Evolutionary conservation across 108 stramenopile species (phyloP).

Genomic region (Pseudonitzschia delicatissima): DNA sequence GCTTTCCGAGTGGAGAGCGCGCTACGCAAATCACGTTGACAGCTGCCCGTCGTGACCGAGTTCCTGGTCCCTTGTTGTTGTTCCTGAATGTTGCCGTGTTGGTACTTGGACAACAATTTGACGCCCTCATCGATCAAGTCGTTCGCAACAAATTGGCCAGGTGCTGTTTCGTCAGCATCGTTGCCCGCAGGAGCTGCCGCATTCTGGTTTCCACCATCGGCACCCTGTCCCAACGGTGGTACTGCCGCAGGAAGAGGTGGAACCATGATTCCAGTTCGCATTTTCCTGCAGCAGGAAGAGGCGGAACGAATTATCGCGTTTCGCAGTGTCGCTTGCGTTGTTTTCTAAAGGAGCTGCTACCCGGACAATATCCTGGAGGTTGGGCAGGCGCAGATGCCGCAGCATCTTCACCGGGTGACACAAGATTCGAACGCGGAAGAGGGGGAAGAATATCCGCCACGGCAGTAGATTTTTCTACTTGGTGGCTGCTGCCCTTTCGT

Average conservation of each 20-base stretch:
- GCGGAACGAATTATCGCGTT: too few relatives aligned
- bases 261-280: conserved; percentile 29
- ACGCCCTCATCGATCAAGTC: conserved; percentile 76
- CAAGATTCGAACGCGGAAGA: not conserved
- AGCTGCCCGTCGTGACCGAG: conserved; percentile 48
- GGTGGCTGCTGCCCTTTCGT: not conserved
- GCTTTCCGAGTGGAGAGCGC: conserved; percentile 76
- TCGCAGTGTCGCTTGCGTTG: too few relatives aligned
- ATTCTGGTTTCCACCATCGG: conserved; percentile 11
- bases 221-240: conserved; percentile 29
- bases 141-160: conserved; percentile 71
- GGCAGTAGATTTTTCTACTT: not conserved
- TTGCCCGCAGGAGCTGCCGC: not conserved
- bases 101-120: conserved; percentile 55
- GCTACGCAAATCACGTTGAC: conserved; percentile 88
- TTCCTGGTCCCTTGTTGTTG: conserved; percentile 52
- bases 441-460: conserved; percentile 7
- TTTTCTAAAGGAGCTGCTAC: not conserved
- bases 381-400: not conserved
- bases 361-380: not conserved
- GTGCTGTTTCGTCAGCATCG: conserved; percentile 15
- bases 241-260: conserved; percentile 43
- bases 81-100: conserved; percentile 57
- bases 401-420: too few relatives aligned
- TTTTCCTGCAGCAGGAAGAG: not conserved